A percentile compares a stretch with the other conserved stretches of the same genome.
Evolutionary conservation across 140 eudicot genomes (phyloP).

Genomic region (Eryngium alpinum): DNA sequence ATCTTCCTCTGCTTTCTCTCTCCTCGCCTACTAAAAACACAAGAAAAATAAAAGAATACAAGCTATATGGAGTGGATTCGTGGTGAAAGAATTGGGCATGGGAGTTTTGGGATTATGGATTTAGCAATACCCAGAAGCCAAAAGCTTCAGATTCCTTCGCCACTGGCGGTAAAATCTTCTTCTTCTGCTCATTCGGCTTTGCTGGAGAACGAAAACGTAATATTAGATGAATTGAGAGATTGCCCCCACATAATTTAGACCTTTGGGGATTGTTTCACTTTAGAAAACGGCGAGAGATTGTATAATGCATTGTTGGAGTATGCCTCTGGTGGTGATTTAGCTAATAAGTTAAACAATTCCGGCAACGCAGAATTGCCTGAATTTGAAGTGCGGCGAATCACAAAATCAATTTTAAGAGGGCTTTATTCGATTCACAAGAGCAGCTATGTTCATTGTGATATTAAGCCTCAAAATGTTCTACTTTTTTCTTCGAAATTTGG

Average conservation of each 20-base stretch:
- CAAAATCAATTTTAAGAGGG: conserved; percentile 49
- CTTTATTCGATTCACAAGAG: conserved; percentile 43
- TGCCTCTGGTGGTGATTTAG: conserved; percentile 66
- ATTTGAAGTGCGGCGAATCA: conserved; percentile 35
- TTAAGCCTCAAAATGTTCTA: conserved; percentile 61
- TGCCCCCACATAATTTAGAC: conserved; percentile 49
- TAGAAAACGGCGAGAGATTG: conserved; percentile 48
- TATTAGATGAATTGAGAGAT: conserved; percentile 43
- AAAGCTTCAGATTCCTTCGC: conserved; percentile 18
- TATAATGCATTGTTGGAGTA: conserved; percentile 72
- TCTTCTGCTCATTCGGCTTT: conserved; percentile 39
- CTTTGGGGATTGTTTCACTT: conserved; percentile 44
- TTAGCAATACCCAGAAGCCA: conserved; percentile 44
- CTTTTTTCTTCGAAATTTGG: conserved; percentile 5
- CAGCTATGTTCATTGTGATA: conserved; percentile 81
- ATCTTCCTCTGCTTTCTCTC: background rate
- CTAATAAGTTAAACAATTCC: conserved; percentile 40
- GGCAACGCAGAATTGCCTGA: conserved; percentile 30
- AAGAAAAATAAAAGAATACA: background rate
- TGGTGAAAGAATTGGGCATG: conserved; percentile 64
- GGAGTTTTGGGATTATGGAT: conserved; percentile 72
- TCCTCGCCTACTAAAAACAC: background rate
- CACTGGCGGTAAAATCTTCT: conserved; percentile 71
- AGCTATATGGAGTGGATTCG: conserved; percentile 77
- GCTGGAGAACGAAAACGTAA: conserved; percentile 44